phyloP scores from a whole-genome alignment of 768 basidiomycete species.

The Rhodotorula taiwanensis region DNA sequence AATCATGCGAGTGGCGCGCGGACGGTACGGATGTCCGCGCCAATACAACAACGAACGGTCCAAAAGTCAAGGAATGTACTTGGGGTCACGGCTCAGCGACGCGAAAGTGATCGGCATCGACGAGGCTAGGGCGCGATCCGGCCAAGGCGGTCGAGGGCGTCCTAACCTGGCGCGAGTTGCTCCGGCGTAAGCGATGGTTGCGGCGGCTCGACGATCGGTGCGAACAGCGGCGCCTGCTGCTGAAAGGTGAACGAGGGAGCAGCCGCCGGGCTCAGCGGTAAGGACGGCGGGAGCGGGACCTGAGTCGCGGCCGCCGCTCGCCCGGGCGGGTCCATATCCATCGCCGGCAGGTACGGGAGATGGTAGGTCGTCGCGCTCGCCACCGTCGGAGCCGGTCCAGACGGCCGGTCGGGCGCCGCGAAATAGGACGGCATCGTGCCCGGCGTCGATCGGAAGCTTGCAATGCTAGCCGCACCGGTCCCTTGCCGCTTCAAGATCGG shows the following conservation, averaged over 20 bases:
- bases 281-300: no score
- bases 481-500: background rate
- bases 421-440: conserved; percentile 27
- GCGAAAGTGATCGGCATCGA: no score
- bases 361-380: conserved; percentile 6
- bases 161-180: background rate
- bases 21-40: no score
- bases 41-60: no score
- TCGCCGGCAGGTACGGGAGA: conserved; percentile 5
- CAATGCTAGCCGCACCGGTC: conserved; percentile 13
- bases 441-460: conserved; percentile 24
- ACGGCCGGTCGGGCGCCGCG: background rate
- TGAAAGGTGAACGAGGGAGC: background rate
- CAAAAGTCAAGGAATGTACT: no score
- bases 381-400: background rate
- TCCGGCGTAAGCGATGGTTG: background rate
- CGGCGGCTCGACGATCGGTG: background rate
- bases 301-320: no score
- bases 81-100: no score
- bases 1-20: no score
- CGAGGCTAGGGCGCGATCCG: background rate
- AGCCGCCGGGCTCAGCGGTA: background rate
- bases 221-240: background rate
- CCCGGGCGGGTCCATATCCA: conserved; percentile 2
- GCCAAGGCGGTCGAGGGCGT: background rate